These are phyloP conservation scores for Plenodomus biglobosus DNA, from an alignment of 2,329 filamentous ascomycete species.

Conservation along the genomic window DNA sequence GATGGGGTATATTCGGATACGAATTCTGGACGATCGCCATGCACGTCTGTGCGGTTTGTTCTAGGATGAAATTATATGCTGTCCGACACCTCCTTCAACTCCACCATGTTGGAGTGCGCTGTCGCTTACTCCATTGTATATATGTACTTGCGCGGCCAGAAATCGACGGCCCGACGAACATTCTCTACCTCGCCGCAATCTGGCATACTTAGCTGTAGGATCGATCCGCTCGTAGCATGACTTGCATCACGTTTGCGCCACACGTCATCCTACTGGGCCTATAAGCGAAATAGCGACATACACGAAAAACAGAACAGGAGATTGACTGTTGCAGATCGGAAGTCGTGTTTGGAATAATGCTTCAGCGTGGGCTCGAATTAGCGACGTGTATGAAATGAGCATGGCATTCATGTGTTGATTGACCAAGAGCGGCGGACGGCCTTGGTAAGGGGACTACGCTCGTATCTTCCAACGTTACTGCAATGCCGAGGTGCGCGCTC, in stretches of 20 bases:
- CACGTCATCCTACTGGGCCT: conserved; percentile 8
- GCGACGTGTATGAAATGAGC: not conserved
- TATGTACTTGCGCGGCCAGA: too few species aligned
- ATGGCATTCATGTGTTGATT: conserved; percentile 1
- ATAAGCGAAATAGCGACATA: conserved; percentile 22
- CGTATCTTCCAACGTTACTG: too few species aligned
- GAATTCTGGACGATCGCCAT: too few species aligned
- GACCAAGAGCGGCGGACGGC: conserved; percentile 1
- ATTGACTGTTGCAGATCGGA: conserved; percentile 16
- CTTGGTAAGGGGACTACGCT: not conserved
- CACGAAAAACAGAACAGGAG: conserved; percentile 11
- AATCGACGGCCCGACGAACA: not conserved
- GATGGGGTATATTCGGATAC: not conserved
- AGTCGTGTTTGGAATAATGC: conserved; percentile 1
- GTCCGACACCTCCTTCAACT: too few species aligned
- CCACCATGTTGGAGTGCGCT: too few species aligned
- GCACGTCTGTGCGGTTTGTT: too few species aligned
- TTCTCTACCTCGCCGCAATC: not conserved
- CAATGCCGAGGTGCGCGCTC: too few species aligned
- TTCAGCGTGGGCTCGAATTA: conserved; percentile 1
- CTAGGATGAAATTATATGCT: too few species aligned
- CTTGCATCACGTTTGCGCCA: conserved; percentile 10
- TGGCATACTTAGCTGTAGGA: not conserved
- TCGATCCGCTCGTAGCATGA: conserved; percentile 10
- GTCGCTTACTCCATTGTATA: too few species aligned